Percentiles rank a stretch among this genome's conserved stretches.
phyloP scores from a whole-genome alignment of 305 asterid genomes.

The Ilex paraguariensis region DNA sequence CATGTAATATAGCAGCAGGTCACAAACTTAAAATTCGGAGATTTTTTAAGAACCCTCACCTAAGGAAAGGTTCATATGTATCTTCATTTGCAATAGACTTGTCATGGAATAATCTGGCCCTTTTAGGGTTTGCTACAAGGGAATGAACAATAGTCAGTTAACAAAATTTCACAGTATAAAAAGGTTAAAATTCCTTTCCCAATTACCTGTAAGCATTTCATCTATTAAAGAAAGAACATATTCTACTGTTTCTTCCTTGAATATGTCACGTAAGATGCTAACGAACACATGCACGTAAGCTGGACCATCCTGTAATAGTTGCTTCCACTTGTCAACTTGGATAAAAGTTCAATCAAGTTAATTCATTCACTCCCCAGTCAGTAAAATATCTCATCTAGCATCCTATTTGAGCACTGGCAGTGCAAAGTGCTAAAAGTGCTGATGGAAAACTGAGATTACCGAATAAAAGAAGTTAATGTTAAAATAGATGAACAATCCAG shows the following conservation, averaged over 20 bases:
- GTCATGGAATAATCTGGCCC: slow-evolving; percentile 85
- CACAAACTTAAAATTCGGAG: neutral
- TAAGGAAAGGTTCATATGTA: slow-evolving; percentile 81
- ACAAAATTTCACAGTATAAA: neutral
- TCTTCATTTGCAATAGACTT: slow-evolving; percentile 67
- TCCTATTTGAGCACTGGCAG: too few species aligned
- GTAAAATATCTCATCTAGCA: too few species aligned
- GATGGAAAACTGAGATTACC: too few species aligned
- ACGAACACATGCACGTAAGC: slow-evolving; percentile 68
- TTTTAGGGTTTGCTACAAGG: slow-evolving; percentile 72
- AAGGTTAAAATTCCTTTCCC: neutral
- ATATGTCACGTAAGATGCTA: slow-evolving; percentile 78
- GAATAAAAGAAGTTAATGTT: too few species aligned
- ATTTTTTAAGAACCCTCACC: slow-evolving; percentile 36
- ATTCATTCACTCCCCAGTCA: too few species aligned
- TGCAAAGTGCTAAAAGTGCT: too few species aligned
- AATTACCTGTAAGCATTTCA: slow-evolving; percentile 80
- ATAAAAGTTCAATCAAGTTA: too few species aligned
- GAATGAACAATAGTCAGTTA: slow-evolving; percentile 10
- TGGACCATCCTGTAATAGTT: slow-evolving; percentile 73
- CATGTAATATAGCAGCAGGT: too few species aligned
- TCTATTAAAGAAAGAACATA: slow-evolving; percentile 80
- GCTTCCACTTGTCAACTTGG: slow-evolving; percentile 5
- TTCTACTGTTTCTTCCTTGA: slow-evolving; percentile 88
- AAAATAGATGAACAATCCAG: too few species aligned